Percentiles rank a stretch among this genome's conserved stretches.
phyloP scores from a whole-genome alignment of 495 filamentous ascomycete species.

The Arthonia radiata region DNA sequence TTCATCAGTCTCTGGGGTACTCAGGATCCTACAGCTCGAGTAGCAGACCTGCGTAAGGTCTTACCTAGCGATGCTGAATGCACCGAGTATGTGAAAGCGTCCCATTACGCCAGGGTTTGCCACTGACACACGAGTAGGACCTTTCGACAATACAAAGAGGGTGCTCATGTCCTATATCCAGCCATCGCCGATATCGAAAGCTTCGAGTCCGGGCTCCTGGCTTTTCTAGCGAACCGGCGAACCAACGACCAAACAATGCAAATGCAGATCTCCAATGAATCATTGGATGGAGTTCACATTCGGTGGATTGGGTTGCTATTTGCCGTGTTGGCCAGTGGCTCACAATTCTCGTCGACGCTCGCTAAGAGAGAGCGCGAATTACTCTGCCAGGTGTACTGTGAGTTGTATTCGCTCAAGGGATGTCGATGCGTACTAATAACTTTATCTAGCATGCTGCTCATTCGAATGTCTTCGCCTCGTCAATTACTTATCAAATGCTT shows the following conservation, averaged over 20 bases:
- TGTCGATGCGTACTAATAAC: background rate
- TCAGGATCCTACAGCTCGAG: constrained; percentile 34
- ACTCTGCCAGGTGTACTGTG: constrained; percentile 34
- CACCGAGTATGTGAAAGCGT: constrained; percentile 23
- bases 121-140: constrained; percentile 20
- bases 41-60: constrained; percentile 44
- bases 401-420: constrained; percentile 4
- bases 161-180: constrained; percentile 55
- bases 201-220: constrained; percentile 37
- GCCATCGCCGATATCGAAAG: constrained; percentile 44
- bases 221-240: constrained; percentile 36
- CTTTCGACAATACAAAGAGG: constrained; percentile 49
- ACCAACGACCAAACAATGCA: constrained; percentile 18
- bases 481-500: constrained; percentile 35
- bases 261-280: constrained; percentile 16
- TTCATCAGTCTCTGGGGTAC: constrained; percentile 38
- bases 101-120: background rate
- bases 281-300: constrained; percentile 27
- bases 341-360: constrained; percentile 54
- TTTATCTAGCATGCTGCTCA: constrained; percentile 26
- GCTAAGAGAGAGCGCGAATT: constrained; percentile 31
- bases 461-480: constrained; percentile 36
- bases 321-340: constrained; percentile 54
- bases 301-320: constrained; percentile 48
- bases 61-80: constrained; percentile 40